Evolutionary conservation across 768 basidiomycete genomes (phyloP).

Genomic region (Tephrocybe sp.): DNA sequence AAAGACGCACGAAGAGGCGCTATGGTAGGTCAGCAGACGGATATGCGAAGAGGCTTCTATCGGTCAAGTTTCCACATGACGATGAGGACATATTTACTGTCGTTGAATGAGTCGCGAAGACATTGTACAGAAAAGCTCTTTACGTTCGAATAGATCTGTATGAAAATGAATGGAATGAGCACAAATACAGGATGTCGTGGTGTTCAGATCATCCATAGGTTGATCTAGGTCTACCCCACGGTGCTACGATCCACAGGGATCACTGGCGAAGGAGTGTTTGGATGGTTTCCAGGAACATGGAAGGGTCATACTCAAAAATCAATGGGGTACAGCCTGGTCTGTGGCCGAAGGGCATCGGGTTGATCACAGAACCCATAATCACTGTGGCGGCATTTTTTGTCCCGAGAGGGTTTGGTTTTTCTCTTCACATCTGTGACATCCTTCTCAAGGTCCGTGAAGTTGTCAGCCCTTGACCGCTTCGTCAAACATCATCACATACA

Average conservation of each 20-base stretch:
- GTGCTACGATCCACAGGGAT: slow-evolving; percentile 2
- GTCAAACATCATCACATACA: not conserved
- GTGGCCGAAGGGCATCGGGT: not conserved
- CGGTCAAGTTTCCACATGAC: too few species aligned
- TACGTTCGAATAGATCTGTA: too few species aligned
- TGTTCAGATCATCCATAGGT: too few species aligned
- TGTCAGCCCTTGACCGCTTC: not conserved
- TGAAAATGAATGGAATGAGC: too few species aligned
- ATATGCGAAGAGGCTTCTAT: too few species aligned
- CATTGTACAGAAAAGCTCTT: too few species aligned
- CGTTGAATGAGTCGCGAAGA: too few species aligned
- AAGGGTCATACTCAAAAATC: not conserved
- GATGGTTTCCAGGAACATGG: not conserved
- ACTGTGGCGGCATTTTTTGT: not conserved
- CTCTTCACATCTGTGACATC: not conserved
- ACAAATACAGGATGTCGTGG: too few species aligned
- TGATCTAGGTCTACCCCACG: not conserved
- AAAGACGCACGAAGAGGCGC: not conserved
- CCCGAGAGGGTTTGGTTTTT: not conserved
- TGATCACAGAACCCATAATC: not conserved
- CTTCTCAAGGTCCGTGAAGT: not conserved
- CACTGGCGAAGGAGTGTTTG: not conserved
- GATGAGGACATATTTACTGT: too few species aligned
- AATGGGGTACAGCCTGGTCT: not conserved
- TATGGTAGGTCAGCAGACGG: too few species aligned